A percentile compares a stretch with the other conserved stretches of the same genome.
phyloP scores from a whole-genome alignment of 768 basidiomycete genomes.

The Collybia nuda region DNA sequence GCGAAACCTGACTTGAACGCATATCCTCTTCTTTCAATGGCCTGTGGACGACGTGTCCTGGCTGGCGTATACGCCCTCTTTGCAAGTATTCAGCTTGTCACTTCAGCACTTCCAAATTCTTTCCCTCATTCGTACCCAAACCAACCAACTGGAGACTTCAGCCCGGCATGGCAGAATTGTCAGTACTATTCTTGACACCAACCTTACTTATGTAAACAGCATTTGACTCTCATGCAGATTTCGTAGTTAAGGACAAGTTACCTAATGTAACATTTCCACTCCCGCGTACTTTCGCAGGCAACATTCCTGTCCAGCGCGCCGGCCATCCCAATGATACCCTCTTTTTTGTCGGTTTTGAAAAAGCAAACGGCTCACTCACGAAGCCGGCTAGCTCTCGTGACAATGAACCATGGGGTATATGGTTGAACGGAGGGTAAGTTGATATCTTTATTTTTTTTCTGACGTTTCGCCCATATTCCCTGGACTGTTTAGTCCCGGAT shows the following conservation, averaged over 20 bases:
- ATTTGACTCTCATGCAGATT: slow-evolving; percentile 41
- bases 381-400: slow-evolving; percentile 24
- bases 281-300: slow-evolving; percentile 61
- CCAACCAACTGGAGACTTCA: slow-evolving; percentile 45
- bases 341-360: slow-evolving; percentile 68
- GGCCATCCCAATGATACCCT: slow-evolving; percentile 65
- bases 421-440: slow-evolving; percentile 71
- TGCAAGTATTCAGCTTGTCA: slow-evolving; percentile 16
- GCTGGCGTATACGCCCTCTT: slow-evolving; percentile 21
- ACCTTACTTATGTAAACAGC: neutral
- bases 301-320: slow-evolving; percentile 56
- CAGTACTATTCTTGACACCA: slow-evolving; percentile 16
- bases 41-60: slow-evolving; percentile 21
- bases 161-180: slow-evolving; percentile 66
- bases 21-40: slow-evolving; percentile 4
- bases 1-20: neutral
- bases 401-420: slow-evolving; percentile 67
- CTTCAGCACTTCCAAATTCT: slow-evolving; percentile 35
- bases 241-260: slow-evolving; percentile 51
- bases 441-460: neutral
- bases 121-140: slow-evolving; percentile 50
- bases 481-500: slow-evolving; percentile 49
- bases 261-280: slow-evolving; percentile 61
- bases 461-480: neutral
- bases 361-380: slow-evolving; percentile 54